Evolutionary conservation across 2,329 filamentous ascomycete genomes (phyloP).

Genomic region (Emmonsiellopsis sp.): DNA sequence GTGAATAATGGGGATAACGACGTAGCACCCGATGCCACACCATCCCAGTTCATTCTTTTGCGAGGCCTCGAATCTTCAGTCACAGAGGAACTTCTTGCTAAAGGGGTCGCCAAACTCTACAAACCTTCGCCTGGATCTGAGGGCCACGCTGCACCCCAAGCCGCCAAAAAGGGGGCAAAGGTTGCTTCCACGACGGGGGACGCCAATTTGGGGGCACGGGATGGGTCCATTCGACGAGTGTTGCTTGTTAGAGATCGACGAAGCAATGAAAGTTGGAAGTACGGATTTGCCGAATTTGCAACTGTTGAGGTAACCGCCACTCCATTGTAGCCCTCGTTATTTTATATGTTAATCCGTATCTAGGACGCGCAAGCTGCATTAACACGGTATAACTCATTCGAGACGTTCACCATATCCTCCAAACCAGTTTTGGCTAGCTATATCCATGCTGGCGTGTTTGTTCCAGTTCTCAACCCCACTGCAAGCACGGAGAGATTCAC

Average conservation of each 20-base stretch:
- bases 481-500: conserved; percentile 54
- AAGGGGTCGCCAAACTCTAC: conserved; percentile 65
- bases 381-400: conserved; percentile 59
- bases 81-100: conserved; percentile 62
- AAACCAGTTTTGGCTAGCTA: conserved; percentile 62
- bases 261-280: conserved; percentile 66
- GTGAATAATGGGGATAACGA: conserved; percentile 48
- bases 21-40: conserved; percentile 45
- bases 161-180: conserved; percentile 40
- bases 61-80: conserved; percentile 62
- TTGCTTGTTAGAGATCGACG: conserved; percentile 66
- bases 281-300: conserved; percentile 77
- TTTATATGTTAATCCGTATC: neutral
- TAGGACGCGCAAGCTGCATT: conserved; percentile 65
- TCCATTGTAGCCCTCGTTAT: neutral
- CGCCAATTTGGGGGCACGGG: conserved; percentile 59
- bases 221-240: conserved; percentile 66
- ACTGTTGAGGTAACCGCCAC: conserved; percentile 47
- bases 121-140: conserved; percentile 40
- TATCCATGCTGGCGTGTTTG: conserved; percentile 77
- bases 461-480: conserved; percentile 57
- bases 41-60: conserved; percentile 69
- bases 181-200: conserved; percentile 49
- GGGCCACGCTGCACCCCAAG: conserved; percentile 23
- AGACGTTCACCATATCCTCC: conserved; percentile 70